Evolutionary conservation across 2,329 filamentous ascomycete genomes (phyloP), one percentile per base, ranked within the genome.

Genomic region (Colletotrichum ledebouriae): DNA sequence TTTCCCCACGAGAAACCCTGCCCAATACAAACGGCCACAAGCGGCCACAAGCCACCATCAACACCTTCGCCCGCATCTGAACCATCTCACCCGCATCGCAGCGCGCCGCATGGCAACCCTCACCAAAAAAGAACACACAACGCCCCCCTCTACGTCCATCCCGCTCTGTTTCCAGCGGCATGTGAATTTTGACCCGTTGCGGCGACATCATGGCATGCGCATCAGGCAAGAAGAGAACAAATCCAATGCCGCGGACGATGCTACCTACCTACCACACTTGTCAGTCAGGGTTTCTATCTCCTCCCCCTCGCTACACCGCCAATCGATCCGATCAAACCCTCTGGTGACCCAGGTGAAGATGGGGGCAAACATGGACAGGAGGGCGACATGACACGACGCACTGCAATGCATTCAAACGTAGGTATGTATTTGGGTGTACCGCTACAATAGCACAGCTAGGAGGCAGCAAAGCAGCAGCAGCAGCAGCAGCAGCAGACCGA

Each of bases 161-260:
- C 9, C 25, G 7, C 6, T 37, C 49, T 33, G 22, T 33, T 25
- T 6, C 15, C 29, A 33, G 33, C 20, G 49, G 2, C 59, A 61
- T 61, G 47, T 61, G 59, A 61, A 61, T 46, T 25, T 37, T 53
- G 47, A 22, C 59, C 42, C 37, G 10, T 61, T 42, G 9, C 37
- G 44, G 37, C 22, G 17, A 44, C 33, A 17, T 29, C 44, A 46
- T 42, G 4, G 34, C 59, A 61, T 53, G 49, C 53, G 39, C 59
- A 61, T 53, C 47, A 3, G 17, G 20, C 11, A 34, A 39, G 12
- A 17, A n/a, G 7, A 22, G 33, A 41, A 52, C 55, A 34, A 10
- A 22, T 57, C 41, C 42, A 41, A 49, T 42, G 41, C 50, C 52
- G 33, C 20, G 20, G 53, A 39, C 60, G 22, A 9, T 29, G 52